Base-by-base conservation (phyloP, 805 yeast genomes). In the Starmerella apicola region DNA sequence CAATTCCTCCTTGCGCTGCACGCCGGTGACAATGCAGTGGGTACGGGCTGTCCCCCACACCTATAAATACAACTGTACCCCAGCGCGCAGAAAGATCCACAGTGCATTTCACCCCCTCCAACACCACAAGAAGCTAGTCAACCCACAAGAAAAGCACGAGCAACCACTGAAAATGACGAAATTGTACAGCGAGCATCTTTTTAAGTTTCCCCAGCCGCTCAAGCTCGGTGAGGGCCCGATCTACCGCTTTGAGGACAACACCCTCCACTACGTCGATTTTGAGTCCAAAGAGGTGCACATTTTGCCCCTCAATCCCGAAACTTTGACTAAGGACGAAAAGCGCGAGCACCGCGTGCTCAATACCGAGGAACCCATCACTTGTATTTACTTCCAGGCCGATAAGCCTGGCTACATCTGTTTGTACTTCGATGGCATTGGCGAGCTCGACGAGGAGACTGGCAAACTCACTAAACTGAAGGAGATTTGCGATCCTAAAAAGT, bases 211-310 rank as follows among this genome's bases (percentile, higher is more conserved):
- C 18, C 48, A 54, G 22, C 60, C 63, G 10, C 48, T 53, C 35
- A 45, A 41, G 18, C 52, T 60, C 2, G 63, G 63, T n/a, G 64
- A 60, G 41, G 63, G 57, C 18, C 58, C 59, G 3, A 56, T 59
- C 27, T 60, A 52, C 51, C 52, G 64, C 4, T 44, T 39, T 20
- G 46, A 49, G 13, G 63, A 60, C 49, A 34, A 43, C 43, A 59
- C 63, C 18, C 49, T 60, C 32, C 63, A 60, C 46, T 60, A 54
- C 40, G 56, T 53, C 30, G 64, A 60, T 47, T 54, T 59, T 36
- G 44, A 52, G 24, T 48, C 53, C 24, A 50, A 53, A 12, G 56
- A 57, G 36, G 45, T 58, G 18, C 57, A 55, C 41, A 54, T 58
- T 20, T 41, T 58, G n/a, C 38, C 45, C 22, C 17, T 59, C 17